Conservation (phyloP, 2,329 filamentous ascomycete species). For the Monilinia polystroma region DNA sequence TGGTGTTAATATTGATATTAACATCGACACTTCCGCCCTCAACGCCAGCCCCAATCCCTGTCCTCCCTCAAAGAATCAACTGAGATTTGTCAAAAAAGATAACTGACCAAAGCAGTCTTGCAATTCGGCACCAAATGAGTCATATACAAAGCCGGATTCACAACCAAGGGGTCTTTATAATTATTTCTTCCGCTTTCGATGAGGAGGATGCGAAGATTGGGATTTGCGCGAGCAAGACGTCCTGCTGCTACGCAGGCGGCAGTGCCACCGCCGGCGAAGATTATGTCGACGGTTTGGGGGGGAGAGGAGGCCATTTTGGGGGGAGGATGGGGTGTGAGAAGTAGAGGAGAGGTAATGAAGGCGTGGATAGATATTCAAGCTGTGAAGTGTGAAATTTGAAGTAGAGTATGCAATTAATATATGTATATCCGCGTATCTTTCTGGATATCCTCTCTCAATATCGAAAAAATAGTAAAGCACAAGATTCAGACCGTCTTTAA, state of each 20-base stretch:
- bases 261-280: constrained; percentile 52
- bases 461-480: too few species aligned
- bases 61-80: too few species aligned
- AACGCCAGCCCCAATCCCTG: neutral
- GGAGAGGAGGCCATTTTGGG: constrained; percentile 33
- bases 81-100: neutral
- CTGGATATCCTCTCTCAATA: too few species aligned
- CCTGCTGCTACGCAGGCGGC: constrained; percentile 51
- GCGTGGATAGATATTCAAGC: neutral
- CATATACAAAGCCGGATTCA: constrained; percentile 51
- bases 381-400: neutral
- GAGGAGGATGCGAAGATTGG: constrained; percentile 50
- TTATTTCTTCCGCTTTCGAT: constrained; percentile 56
- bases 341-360: too few species aligned
- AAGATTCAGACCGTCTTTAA: too few species aligned
- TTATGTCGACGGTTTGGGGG: constrained; percentile 49
- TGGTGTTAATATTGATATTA: neutral
- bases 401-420: neutral
- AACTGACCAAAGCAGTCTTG: constrained; percentile 45
- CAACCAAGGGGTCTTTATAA: constrained; percentile 50
- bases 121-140: constrained; percentile 49
- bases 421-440: neutral
- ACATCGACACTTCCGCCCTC: neutral
- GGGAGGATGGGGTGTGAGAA: neutral
- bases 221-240: constrained; percentile 51